Percentiles rank a stretch among this genome's conserved stretches.
Conservation (phyloP, 1,284 basidiomycete species). For the Gomphus sp. region DNA sequence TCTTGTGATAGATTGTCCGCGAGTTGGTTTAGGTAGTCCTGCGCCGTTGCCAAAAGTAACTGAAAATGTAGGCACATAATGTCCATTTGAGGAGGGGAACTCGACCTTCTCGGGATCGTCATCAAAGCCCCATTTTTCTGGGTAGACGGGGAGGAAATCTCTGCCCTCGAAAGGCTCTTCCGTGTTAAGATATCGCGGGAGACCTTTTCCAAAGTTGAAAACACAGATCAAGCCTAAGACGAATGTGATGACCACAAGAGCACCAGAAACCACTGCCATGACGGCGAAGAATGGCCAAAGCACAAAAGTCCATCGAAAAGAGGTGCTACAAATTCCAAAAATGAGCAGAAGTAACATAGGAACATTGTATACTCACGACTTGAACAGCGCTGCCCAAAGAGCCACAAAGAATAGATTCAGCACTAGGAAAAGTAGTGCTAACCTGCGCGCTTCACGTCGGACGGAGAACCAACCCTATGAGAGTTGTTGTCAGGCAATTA, state of each 20-base stretch:
- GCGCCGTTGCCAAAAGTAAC: conserved; percentile 35
- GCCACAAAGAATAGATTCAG: conserved; percentile 50
- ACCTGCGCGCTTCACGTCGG: conserved; percentile 50
- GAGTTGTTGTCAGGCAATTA: conserved; percentile 11
- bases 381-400: conserved; percentile 66
- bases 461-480: conserved; percentile 64
- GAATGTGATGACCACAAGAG: conserved; percentile 46
- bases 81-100: conserved; percentile 41
- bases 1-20: conserved; percentile 13
- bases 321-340: conserved; percentile 18
- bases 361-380: conserved; percentile 23
- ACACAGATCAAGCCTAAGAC: conserved; percentile 57
- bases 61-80: conserved; percentile 20
- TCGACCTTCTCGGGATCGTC: conserved; percentile 51
- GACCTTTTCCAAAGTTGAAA: conserved; percentile 66
- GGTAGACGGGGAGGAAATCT: conserved; percentile 31
- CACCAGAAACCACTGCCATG: conserved; percentile 48
- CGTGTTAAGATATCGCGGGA: conserved; percentile 53
- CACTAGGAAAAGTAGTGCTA: conserved; percentile 54
- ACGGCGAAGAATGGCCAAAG: conserved; percentile 68
- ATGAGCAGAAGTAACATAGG: background rate
- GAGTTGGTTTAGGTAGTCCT: conserved; percentile 29
- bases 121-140: conserved; percentile 18
- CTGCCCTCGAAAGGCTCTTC: conserved; percentile 45
- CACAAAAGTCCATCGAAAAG: conserved; percentile 68